Evolutionary conservation across 2,329 filamentous ascomycete genomes (phyloP).

Genomic region (Blastomyces silverae): DNA sequence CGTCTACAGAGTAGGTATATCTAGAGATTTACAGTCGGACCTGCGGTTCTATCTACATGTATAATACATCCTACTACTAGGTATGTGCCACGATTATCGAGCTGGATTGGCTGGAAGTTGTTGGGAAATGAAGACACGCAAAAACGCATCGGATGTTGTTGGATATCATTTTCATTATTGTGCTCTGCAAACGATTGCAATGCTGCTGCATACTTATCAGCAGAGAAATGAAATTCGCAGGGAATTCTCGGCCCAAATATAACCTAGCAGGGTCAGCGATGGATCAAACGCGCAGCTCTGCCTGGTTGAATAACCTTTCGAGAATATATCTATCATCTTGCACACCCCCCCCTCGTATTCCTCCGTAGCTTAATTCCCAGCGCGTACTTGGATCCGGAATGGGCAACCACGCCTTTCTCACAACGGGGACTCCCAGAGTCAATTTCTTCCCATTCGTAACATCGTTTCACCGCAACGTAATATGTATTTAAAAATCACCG

Average conservation of each 20-base stretch:
- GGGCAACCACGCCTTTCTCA: background rate
- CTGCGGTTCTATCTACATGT: background rate
- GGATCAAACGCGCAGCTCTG: background rate
- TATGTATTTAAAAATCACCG: slow-evolving; percentile 32
- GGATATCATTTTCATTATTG: too few relatives aligned
- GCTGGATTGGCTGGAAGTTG: background rate
- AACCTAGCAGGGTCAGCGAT: background rate
- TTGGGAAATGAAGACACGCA: background rate
- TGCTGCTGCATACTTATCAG: background rate
- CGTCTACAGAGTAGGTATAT: too few relatives aligned
- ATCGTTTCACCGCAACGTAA: slow-evolving; percentile 18
- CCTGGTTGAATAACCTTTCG: background rate
- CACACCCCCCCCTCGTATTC: background rate
- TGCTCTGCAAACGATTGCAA: too few relatives aligned
- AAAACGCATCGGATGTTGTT: background rate
- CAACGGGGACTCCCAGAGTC: background rate
- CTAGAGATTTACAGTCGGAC: background rate
- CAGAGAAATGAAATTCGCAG: background rate
- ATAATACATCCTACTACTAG: background rate
- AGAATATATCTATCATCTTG: background rate
- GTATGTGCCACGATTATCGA: background rate
- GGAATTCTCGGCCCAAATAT: background rate
- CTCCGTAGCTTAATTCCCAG: background rate
- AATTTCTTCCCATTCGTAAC: slow-evolving; percentile 10
- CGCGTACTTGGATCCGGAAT: background rate